Evolutionary conservation across 2,329 filamentous ascomycete genomes (phyloP), one percentile per base, ranked within the genome.

Genomic region (Beauveria rudraprayagi): DNA sequence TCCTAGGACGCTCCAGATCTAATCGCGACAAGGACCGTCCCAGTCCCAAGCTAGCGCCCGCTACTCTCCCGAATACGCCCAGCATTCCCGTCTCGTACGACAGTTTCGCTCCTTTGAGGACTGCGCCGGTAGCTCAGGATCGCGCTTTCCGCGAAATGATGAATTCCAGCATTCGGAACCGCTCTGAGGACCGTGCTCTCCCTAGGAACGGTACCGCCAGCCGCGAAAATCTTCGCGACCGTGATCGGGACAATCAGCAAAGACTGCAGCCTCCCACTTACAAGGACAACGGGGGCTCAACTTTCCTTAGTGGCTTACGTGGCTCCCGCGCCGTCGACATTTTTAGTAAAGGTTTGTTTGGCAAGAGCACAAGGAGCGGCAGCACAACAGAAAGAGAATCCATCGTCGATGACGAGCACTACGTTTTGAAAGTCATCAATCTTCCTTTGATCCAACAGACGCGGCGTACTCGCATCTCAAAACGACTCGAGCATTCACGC

Each of bases 381-480:
- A 89, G 85, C 66, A 84, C 86, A 43, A 83, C 74, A 66, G 89
- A 86, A 70, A 88, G 76, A 64, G 86, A 89, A 63, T 76, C 80
- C 4, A 73, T 83, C 2, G 76, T 91, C 14, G 91, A 91, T 66
- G 88, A 92, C 68, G 91, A 94, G 70, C 88, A 91, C 68, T 96
- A 97, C 69, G 82, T 89, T 60, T 81, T 92, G 68, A 91, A 89
- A 67, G 86, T 96, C 48, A 91, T 97, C 71, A 96, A 94, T 68
- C 79, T 90, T 55, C 91, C 92, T 1, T 78, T 97, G 34, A 82
- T 96, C 28, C 89, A 96, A 71, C 93, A 97, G 75, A 92, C 92
- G 7, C 86, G 93, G n/a, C 80, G 87, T 65, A 97, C 93, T 0
- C 84, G 93, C 65, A 97, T 97, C 70, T 95, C 92, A 8, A 95